Evolutionary conservation across 1,284 basidiomycete genomes (phyloP).

Genomic region (Cryptococcus maquisensis): DNA sequence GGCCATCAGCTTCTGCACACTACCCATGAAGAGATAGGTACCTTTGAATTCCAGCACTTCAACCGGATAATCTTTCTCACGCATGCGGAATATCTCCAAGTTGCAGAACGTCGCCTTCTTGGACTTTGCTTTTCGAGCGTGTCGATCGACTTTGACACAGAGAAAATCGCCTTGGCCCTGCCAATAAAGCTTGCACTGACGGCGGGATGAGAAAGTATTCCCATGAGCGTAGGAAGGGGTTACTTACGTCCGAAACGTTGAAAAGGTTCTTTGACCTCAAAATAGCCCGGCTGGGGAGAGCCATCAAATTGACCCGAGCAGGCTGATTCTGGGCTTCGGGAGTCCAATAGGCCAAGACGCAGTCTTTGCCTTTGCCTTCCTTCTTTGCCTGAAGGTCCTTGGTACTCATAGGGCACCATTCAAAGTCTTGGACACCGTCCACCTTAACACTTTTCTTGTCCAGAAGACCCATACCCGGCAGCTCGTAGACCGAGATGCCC

Average conservation of each 20-base stretch:
- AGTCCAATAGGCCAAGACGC: conserved; percentile 96
- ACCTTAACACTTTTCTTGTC: conserved; percentile 98
- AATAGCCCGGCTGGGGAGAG: conserved; percentile 78
- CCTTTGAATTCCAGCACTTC: conserved; percentile 97
- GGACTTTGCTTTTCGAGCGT: conserved; percentile 75
- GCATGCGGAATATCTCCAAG: conserved; percentile 93
- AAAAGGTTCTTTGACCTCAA: conserved; percentile 96
- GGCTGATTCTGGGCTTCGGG: conserved; percentile 96
- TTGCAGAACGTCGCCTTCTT: conserved; percentile 99
- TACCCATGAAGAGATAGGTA: conserved; percentile 1
- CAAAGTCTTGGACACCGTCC: conserved; percentile 96
- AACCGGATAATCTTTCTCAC: conserved; percentile 97
- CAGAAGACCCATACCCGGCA: conserved; percentile 88
- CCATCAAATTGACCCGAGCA: conserved; percentile 88
- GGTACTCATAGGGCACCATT: conserved; percentile 95
- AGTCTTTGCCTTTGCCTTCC: conserved; percentile 61
- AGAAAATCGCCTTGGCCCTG: conserved; percentile 99
- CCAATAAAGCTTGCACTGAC: conserved; percentile 95
- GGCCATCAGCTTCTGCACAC: neutral
- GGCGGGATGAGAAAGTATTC: neutral
- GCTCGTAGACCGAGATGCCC: conserved; percentile 94
- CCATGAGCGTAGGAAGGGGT: neutral
- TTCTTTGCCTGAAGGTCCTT: conserved; percentile 74
- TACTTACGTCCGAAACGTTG: conserved; percentile 87
- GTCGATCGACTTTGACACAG: conserved; percentile 98